Evolutionary conservation across 1,139 yeast species (phyloP).

Genomic region (Pichia norvegensis): DNA sequence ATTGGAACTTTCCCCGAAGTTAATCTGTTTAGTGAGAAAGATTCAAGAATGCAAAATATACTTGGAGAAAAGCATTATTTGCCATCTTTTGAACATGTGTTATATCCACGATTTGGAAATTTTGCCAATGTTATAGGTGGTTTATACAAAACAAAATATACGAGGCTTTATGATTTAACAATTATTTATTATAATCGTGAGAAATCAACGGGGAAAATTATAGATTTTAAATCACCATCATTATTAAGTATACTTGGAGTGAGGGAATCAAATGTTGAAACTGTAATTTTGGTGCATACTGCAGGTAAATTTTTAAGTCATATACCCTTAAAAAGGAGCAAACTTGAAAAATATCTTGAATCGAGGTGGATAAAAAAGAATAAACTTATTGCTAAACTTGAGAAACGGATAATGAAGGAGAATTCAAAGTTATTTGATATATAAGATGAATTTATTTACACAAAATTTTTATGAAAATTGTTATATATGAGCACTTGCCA

Average conservation of each 20-base stretch:
- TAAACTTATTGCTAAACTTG: constrained; percentile 31
- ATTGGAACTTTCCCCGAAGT: constrained; percentile 65
- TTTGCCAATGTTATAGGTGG: constrained; percentile 42
- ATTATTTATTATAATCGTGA: constrained; percentile 34
- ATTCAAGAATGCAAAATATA: constrained; percentile 40
- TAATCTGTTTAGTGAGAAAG: constrained; percentile 48
- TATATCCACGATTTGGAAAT: constrained; percentile 63
- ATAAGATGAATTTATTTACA: neutral
- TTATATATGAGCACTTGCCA: constrained; percentile 35
- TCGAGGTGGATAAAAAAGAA: constrained; percentile 66
- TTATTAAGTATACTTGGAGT: constrained; percentile 48
- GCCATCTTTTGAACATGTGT: constrained; percentile 43
- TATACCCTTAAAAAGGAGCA: constrained; percentile 44
- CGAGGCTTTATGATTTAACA: constrained; percentile 47
- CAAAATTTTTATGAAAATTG: neutral
- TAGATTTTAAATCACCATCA: constrained; percentile 37
- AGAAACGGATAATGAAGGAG: constrained; percentile 27
- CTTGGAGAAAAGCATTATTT: constrained; percentile 45
- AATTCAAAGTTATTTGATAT: neutral
- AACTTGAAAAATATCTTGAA: constrained; percentile 67
- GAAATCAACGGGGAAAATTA: constrained; percentile 5
- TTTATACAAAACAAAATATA: constrained; percentile 34
- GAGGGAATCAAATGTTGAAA: constrained; percentile 29
- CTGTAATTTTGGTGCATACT: constrained; percentile 43
- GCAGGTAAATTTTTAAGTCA: constrained; percentile 39